phyloP scores from a whole-genome alignment of 2,329 filamentous ascomycete genomes.

The Arthrobotrys entomopaga region DNA sequence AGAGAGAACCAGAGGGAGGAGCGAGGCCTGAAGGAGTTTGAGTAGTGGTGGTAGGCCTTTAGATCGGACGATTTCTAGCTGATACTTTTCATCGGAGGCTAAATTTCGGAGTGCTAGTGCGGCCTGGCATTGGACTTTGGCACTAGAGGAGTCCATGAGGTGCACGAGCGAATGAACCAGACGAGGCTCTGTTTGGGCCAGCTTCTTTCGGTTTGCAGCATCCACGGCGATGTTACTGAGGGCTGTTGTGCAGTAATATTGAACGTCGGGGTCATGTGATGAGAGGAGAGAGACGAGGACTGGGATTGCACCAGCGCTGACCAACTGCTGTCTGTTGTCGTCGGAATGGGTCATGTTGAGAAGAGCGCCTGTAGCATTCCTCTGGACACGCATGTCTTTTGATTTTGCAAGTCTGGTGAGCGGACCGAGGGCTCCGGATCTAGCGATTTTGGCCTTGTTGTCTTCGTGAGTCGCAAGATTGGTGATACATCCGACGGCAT shows the following conservation, averaged over 20 bases:
- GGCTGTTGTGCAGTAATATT: slow-evolving; percentile 99
- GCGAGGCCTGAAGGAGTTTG: slow-evolving; percentile 90
- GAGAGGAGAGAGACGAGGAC: slow-evolving; percentile 94
- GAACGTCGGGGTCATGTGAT: slow-evolving; percentile 93
- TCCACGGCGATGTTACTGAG: slow-evolving; percentile 99
- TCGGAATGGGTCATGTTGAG: slow-evolving; percentile 99
- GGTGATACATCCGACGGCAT: slow-evolving; percentile 98
- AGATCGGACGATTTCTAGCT: slow-evolving; percentile 93
- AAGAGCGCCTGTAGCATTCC: slow-evolving; percentile 94
- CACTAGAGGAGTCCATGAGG: slow-evolving; percentile 95
- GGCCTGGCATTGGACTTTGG: slow-evolving; percentile 97
- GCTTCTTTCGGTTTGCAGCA: slow-evolving; percentile 84
- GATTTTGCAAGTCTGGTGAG: slow-evolving; percentile 93
- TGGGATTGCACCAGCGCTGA: slow-evolving; percentile 96
- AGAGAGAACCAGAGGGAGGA: slow-evolving; percentile 92
- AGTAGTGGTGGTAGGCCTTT: slow-evolving; percentile 86
- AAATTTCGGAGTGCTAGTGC: slow-evolving; percentile 92
- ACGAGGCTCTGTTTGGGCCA: slow-evolving; percentile 88
- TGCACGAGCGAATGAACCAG: slow-evolving; percentile 93
- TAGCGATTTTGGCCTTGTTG: slow-evolving; percentile 98
- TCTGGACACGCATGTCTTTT: slow-evolving; percentile 97
- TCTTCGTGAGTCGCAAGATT: slow-evolving; percentile 98
- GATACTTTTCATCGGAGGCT: slow-evolving; percentile 97
- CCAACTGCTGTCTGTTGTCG: slow-evolving; percentile 96
- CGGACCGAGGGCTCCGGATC: slow-evolving; percentile 89